These are phyloP conservation scores for Mortierella sp. DNA, from an alignment of 371 early-diverging fungal species.

Conservation along the genomic window DNA sequence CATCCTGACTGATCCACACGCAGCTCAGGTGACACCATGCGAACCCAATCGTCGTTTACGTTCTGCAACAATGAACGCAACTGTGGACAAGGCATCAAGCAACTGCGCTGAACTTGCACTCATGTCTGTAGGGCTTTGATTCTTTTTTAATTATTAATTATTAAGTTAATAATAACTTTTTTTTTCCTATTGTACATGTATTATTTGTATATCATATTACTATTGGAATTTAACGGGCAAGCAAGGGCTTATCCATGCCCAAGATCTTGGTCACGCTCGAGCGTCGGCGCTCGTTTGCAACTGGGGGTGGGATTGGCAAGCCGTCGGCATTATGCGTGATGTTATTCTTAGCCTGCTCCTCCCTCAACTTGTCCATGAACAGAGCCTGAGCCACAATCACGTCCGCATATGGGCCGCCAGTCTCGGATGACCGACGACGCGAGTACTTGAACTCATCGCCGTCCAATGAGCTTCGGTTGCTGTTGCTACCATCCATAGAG, in stretches of 20 bases:
- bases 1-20: no score
- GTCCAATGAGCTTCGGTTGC: background rate
- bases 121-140: no score
- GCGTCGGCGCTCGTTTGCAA: slow-evolving; percentile 20
- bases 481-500: slow-evolving; percentile 3
- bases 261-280: slow-evolving; percentile 28
- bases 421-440: slow-evolving; percentile 10
- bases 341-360: slow-evolving; percentile 22
- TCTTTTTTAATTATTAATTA: no score
- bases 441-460: slow-evolving; percentile 21
- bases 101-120: no score
- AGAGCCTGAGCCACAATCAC: slow-evolving; percentile 23
- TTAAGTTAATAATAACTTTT: background rate
- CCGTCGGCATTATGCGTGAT: slow-evolving; percentile 28
- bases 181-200: background rate
- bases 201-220: background rate
- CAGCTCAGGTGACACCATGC: no score
- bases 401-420: slow-evolving; percentile 20
- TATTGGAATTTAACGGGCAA: slow-evolving; percentile 26
- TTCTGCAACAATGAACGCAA: slow-evolving; percentile 14
- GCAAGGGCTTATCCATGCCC: slow-evolving; percentile 44
- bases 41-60: slow-evolving; percentile 8
- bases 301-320: slow-evolving; percentile 26
- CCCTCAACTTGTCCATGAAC: slow-evolving; percentile 40
- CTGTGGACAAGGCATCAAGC: background rate